A percentile compares a stretch with the other conserved stretches of the same genome.
Conservation (phyloP, 345 rosid species). For the Melaleuca alternifolia region DNA sequence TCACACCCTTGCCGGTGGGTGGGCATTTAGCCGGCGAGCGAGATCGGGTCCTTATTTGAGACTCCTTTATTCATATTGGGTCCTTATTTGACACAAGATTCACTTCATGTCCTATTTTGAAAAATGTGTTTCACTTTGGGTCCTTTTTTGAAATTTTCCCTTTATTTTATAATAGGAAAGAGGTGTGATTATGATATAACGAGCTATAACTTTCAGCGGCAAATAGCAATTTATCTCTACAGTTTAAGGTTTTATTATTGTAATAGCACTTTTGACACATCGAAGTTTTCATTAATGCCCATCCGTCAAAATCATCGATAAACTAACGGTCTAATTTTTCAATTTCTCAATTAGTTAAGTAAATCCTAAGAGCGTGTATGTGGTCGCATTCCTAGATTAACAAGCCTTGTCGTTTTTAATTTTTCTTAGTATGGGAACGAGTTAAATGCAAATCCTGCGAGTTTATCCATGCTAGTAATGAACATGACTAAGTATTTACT, state of each 20-base stretch:
- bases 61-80: too few species aligned
- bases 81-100: too few species aligned
- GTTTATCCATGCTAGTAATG: too few species aligned
- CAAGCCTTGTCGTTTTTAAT: neutral
- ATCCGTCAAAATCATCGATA: neutral
- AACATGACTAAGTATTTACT: neutral
- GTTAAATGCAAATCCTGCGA: too few species aligned
- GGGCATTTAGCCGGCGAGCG: too few species aligned
- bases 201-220: neutral
- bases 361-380: neutral
- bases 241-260: neutral
- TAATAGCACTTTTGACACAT: neutral
- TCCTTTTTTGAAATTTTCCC: too few species aligned
- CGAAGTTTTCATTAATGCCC: neutral
- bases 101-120: too few species aligned
- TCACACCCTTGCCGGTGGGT: too few species aligned
- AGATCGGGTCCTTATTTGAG: too few species aligned
- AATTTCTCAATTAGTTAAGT: neutral
- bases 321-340: neutral
- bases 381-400: neutral
- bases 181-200: neutral
- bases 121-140: too few species aligned
- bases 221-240: neutral
- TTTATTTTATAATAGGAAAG: neutral
- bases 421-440: too few species aligned